Base-by-base conservation (phyloP, 371 early-diverging fungal species). In the Capillidium rhysosporum region DNA sequence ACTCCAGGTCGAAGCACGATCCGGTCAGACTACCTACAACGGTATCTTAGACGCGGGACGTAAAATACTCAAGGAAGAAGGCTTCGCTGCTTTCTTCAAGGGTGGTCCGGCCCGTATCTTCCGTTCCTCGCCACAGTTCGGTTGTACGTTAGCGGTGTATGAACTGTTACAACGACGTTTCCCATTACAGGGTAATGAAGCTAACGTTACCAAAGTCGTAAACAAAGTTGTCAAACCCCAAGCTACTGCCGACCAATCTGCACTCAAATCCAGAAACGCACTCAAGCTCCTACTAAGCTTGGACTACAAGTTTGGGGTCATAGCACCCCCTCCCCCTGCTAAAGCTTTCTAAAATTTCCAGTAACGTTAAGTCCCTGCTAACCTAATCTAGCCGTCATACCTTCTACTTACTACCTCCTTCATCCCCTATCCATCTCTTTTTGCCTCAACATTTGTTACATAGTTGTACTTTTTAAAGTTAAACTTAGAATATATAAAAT, bases 101-200 rank as follows among this genome's bases (percentile, higher is more conserved):
- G 97, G 97, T 40, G 93, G 82, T 3, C 77, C 84, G 7, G 86
- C 87, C 0, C 77, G 90, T 59, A 73, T 89, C 28, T 63, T 90
- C 57, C 72, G 89, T 34, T 84, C 84, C 3, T 87, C 92, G 5
- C 97, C 97, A 18, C 96, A 95, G 67, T 95, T 95, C 63, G 97
- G 96, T 66, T 84, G 87, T 10, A 95, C 97, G 1, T 66, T 97
- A 56, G 86, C 88, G 64, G 79, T 79, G 18, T 97, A 92, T 57
- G 97, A 97, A 69, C 60, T 93, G 9, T 66, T 92, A 40, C 89
- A 92, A 63, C 76, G 77, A 54, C 40, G 67, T n/a, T 54, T 89
- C 49, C 89, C 89, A 12, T 76, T 84, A 41, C 73, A 72, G 23
- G 72, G 70, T 18, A 47, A 63, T 23, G 51, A 49, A n/a, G 44